Evolutionary conservation across 2,329 filamentous ascomycete genomes (phyloP), one percentile per base, ranked within the genome.

Genomic region (Alternaria brassicicola): DNA sequence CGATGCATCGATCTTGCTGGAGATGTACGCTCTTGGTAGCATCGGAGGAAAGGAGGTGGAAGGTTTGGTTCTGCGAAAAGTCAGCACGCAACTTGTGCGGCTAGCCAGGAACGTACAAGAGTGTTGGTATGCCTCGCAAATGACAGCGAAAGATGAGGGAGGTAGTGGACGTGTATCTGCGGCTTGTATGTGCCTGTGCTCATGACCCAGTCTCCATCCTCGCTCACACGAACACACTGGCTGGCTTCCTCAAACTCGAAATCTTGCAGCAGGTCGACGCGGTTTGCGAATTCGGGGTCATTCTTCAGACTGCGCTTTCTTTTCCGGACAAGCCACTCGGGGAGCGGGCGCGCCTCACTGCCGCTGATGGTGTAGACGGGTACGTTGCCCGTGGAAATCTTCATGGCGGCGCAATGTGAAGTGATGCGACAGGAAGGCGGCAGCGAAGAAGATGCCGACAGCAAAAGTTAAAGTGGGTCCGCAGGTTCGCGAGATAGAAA

Each of bases 161-260:
- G 86, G 74, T 96, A 92, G 79, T 99, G 96, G n/a, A 92, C 90
- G 74, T 98, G 95, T 58, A 98, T 96, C 76, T 96, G 92, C 1
- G 90, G 89, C 73, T 69, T 70, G 63, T 71, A 71, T 6, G 67
- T 70, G 62, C 67, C 67, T 4, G 67, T 71, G 30, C 65, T 67
- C 65, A 71, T 63, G 55, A 70, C 88, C 93, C 95, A 99, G 75
- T 98, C 89, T 47, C 94, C 94, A 85, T 99, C 95, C 57, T 97
- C 93, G 69, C 92, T 97, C 63, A 95, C 87, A 48, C 92, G 87
- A 63, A 99, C 87, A 75, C 94, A 97, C 67, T 89, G 87, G 74
- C 93, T 97, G 38, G 96, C 94, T 79, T 97, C 93, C 71, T 97
- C 93, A 71, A 99, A 98, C 74, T 96, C 93, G 77, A 99, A 99